These are phyloP conservation scores for Agrocybe praecox DNA, from an alignment of 768 basidiomycete genomes.

Conservation along the genomic window DNA sequence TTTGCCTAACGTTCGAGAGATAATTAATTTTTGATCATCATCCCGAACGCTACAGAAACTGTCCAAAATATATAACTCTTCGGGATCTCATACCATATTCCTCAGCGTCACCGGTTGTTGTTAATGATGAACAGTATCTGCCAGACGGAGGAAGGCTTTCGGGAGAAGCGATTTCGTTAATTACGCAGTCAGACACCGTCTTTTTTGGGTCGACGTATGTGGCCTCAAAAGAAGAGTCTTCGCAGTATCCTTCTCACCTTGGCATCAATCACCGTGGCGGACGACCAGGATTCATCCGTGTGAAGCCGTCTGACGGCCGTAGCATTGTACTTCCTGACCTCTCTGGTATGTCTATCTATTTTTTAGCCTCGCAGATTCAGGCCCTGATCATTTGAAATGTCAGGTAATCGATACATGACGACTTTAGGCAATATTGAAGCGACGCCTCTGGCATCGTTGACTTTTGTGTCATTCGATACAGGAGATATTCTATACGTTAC, in stretches of 20 bases:
- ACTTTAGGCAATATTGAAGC: constrained; percentile 64
- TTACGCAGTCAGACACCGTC: constrained; percentile 51
- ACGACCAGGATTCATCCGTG: constrained; percentile 61
- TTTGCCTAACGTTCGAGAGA: not conserved
- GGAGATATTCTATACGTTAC: constrained; percentile 67
- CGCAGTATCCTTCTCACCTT: constrained; percentile 53
- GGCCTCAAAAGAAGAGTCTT: constrained; percentile 37
- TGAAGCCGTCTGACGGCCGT: constrained; percentile 54
- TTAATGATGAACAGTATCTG: constrained; percentile 35
- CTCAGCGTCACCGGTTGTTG: constrained; percentile 38
- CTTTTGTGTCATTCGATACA: constrained; percentile 53
- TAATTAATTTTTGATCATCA: not conserved
- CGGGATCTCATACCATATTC: constrained; percentile 51
- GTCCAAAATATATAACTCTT: constrained; percentile 69
- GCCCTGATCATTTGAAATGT: not conserved
- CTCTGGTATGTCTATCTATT: constrained; percentile 41
- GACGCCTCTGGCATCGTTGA: constrained; percentile 57
- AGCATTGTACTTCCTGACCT: constrained; percentile 64
- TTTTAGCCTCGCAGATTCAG: no score
- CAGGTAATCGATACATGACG: constrained; percentile 66
- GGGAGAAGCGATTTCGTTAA: constrained; percentile 47
- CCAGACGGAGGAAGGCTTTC: constrained; percentile 44
- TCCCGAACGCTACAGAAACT: constrained; percentile 47
- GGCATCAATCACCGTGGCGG: constrained; percentile 71
- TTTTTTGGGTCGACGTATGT: constrained; percentile 58